These are phyloP conservation scores for Blastomyces emzantsi DNA, from an alignment of 2,329 filamentous ascomycete species.

Conservation along the genomic window DNA sequence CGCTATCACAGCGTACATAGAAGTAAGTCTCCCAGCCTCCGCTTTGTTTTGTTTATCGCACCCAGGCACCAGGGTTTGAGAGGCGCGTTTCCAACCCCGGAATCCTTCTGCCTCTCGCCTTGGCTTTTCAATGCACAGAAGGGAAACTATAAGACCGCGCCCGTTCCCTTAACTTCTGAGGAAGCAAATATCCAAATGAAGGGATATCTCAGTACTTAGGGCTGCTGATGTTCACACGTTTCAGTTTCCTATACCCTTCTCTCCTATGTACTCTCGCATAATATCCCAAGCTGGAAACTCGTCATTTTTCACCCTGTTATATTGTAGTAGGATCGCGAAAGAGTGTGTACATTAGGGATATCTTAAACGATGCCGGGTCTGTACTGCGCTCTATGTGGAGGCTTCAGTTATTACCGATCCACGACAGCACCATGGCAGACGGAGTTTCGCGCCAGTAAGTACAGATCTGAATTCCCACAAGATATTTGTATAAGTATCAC, in stretches of 20 bases:
- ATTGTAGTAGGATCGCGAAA: not conserved
- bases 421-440: slow-evolving; percentile 11
- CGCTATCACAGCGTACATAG: not conserved
- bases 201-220: not conserved
- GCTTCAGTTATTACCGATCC: slow-evolving; percentile 11
- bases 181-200: not conserved
- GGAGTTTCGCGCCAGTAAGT: slow-evolving; percentile 17
- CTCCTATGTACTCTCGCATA: not conserved
- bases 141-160: not conserved
- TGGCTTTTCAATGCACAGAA: not conserved
- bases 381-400: slow-evolving; percentile 16
- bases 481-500: not conserved
- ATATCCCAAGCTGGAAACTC: not conserved
- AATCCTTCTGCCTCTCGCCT: not conserved
- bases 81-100: not conserved
- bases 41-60: not conserved
- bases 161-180: not conserved
- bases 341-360: not conserved
- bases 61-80: slow-evolving; percentile 1
- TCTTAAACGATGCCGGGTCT: slow-evolving; percentile 1
- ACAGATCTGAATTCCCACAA: not conserved
- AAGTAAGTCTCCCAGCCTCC: not conserved
- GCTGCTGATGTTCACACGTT: not conserved
- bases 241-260: not conserved
- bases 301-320: not conserved